Percentiles rank a stretch among this genome's conserved stretches.
Evolutionary conservation across 805 yeast genomes (phyloP).

Genomic region (Metschnikowia corniflorae): DNA sequence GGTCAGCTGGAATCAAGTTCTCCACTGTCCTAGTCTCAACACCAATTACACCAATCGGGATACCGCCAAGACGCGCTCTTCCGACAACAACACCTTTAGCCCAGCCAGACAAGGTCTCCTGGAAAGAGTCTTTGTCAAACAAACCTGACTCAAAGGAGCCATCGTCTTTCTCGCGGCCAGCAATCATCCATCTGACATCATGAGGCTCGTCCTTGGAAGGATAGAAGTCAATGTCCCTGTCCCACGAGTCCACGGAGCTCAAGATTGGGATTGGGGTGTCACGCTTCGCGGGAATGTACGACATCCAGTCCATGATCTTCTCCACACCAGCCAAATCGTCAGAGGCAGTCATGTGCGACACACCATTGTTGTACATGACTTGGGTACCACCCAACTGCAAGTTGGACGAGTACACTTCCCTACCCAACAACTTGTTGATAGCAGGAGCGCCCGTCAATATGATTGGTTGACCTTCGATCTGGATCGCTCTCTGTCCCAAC

Average conservation of each 20-base stretch:
- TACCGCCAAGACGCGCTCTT: conserved; percentile 98
- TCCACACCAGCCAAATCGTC: conserved; percentile 96
- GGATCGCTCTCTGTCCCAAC: conserved; percentile 98
- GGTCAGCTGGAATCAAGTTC: conserved; percentile 93
- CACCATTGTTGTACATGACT: conserved; percentile 98
- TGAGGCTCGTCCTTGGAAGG: conserved; percentile 73
- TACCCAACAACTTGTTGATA: conserved; percentile 91
- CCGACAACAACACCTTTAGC: conserved; percentile 98
- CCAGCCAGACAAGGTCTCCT: conserved; percentile 97
- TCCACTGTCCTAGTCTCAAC: conserved; percentile 92
- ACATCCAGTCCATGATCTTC: conserved; percentile 92
- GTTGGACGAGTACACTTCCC: conserved; percentile 95
- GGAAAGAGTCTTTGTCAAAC: conserved; percentile 91
- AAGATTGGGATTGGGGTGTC: conserved; percentile 87
- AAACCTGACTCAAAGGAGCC: conserved; percentile 81
- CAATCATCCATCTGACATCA: conserved; percentile 94
- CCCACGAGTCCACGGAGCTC: conserved; percentile 84
- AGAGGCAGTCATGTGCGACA: conserved; percentile 93
- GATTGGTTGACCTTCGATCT: conserved; percentile 97
- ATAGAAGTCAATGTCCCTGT: conserved; percentile 79
- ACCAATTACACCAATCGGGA: conserved; percentile 96
- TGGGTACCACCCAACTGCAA: conserved; percentile 99
- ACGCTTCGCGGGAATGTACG: conserved; percentile 89
- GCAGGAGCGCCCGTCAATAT: conserved; percentile 99
- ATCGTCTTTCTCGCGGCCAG: conserved; percentile 67